These are phyloP conservation scores for Aspergillus phoenicis DNA, from an alignment of 2,329 filamentous ascomycete species.

Conservation along the genomic window DNA sequence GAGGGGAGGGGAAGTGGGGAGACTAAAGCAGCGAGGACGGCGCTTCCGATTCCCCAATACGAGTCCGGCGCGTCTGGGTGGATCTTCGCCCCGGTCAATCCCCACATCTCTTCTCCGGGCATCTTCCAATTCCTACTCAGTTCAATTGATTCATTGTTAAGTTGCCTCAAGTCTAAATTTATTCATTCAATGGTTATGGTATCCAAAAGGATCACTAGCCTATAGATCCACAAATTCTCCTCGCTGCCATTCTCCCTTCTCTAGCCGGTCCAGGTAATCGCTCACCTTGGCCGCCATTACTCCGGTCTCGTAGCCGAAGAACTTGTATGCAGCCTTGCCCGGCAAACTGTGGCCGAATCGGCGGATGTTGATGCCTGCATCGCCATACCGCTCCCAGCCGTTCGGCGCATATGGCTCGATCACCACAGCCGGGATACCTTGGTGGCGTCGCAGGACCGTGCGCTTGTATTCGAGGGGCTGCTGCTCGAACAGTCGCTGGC, in stretches of 20 bases:
- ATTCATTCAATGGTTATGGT: background rate
- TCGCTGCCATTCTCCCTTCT: conserved; percentile 11
- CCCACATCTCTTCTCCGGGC: background rate
- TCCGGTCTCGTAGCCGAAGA: conserved; percentile 19
- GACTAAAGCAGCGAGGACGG: no score
- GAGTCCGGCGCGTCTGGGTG: no score
- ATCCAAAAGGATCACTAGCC: background rate
- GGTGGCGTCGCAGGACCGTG: conserved; percentile 42
- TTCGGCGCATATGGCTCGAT: conserved; percentile 55
- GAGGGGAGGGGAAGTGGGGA: no score
- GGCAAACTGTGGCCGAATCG: conserved; percentile 21
- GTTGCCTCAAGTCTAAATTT: no score
- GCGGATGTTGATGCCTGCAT: conserved; percentile 28
- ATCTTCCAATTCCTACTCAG: background rate
- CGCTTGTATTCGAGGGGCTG: conserved; percentile 52
- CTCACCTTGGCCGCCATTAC: conserved; percentile 15
- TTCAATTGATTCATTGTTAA: no score
- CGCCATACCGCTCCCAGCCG: conserved; percentile 57
- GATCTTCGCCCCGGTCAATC: no score
- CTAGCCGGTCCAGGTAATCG: conserved; percentile 11
- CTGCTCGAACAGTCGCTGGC: conserved; percentile 53
- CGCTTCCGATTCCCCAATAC: no score
- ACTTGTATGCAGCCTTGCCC: conserved; percentile 23
- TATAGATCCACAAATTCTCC: conserved; percentile 21
- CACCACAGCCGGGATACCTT: conserved; percentile 47